Percentiles rank a stretch among this genome's conserved stretches.
Evolutionary conservation across 2,329 filamentous ascomycete species (phyloP).

Genomic region (Colletotrichum limetticola): DNA sequence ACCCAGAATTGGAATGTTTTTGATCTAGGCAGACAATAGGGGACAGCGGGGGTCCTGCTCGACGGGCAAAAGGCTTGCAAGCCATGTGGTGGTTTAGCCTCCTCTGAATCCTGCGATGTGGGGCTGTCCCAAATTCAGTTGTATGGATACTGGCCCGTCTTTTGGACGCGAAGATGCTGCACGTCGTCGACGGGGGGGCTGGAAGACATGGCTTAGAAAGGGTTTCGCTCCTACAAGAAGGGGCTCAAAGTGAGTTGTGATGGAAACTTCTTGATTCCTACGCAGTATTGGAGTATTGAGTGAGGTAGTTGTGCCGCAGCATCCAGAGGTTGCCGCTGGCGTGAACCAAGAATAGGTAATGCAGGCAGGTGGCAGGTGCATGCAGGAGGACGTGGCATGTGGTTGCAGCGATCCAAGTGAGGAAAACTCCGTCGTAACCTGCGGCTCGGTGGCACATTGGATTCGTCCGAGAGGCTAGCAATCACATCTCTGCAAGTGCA

Average conservation of each 20-base stretch:
- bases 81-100: constrained; percentile 34
- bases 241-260: constrained; percentile 5
- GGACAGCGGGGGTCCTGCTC: constrained; percentile 6
- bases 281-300: not conserved
- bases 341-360: constrained; percentile 24
- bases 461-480: constrained; percentile 23
- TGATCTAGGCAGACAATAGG: constrained; percentile 9
- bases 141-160: not conserved
- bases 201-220: constrained; percentile 2
- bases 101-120: constrained; percentile 28
- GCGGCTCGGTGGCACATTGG: constrained; percentile 14
- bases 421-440: constrained; percentile 7
- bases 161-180: constrained; percentile 10
- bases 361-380: not conserved
- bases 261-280: not conserved
- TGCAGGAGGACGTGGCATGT: constrained; percentile 31
- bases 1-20: constrained; percentile 2
- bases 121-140: constrained; percentile 10
- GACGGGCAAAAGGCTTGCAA: constrained; percentile 2
- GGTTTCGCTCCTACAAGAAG: not conserved
- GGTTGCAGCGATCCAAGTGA: constrained; percentile 31
- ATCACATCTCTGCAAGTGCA: constrained; percentile 19
- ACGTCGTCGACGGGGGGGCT: constrained; percentile 3
- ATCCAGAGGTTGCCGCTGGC: not conserved
- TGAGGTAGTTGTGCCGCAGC: constrained; percentile 2